Percentiles rank a stretch among this genome's conserved stretches.
These are phyloP conservation scores for Perilla frutescens DNA, from an alignment of 257 asterid genomes.

Conservation along the genomic window DNA sequence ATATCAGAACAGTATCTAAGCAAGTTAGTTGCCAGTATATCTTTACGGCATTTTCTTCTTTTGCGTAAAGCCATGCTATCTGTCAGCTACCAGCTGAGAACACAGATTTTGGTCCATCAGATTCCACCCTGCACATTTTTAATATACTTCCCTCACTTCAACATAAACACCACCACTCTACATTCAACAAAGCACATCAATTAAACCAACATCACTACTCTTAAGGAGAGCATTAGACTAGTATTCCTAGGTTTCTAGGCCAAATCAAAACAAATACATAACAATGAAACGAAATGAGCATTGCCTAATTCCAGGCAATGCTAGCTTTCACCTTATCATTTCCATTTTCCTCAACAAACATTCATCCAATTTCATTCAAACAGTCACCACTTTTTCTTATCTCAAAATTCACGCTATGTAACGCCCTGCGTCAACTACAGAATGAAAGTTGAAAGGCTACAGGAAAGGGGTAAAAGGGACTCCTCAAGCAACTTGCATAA, in stretches of 20 bases:
- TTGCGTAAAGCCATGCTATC: neutral
- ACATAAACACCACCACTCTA: neutral
- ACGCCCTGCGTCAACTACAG: neutral
- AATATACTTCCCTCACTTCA: conserved; percentile 3
- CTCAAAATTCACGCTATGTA: neutral
- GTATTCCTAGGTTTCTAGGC: neutral
- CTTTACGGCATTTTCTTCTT: conserved; percentile 12
- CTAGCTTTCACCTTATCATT: neutral
- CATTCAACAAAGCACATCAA: neutral
- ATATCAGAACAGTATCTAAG: neutral
- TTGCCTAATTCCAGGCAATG: neutral
- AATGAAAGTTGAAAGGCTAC: neutral
- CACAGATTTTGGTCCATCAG: neutral
- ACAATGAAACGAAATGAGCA: neutral
- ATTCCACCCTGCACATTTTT: neutral
- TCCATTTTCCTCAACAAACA: neutral
- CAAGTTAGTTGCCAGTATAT: conserved; percentile 2
- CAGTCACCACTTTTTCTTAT: too few relatives aligned
- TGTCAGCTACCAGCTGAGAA: neutral
- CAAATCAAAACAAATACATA: neutral
- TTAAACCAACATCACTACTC: conserved; percentile 24
- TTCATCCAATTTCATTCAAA: conserved; percentile 8
- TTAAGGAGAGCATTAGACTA: neutral
- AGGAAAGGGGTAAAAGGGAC: neutral
- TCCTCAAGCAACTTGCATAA: neutral